Conservation (phyloP, 176 grass and related monocot species). For the Microstegium vimineum region DNA sequence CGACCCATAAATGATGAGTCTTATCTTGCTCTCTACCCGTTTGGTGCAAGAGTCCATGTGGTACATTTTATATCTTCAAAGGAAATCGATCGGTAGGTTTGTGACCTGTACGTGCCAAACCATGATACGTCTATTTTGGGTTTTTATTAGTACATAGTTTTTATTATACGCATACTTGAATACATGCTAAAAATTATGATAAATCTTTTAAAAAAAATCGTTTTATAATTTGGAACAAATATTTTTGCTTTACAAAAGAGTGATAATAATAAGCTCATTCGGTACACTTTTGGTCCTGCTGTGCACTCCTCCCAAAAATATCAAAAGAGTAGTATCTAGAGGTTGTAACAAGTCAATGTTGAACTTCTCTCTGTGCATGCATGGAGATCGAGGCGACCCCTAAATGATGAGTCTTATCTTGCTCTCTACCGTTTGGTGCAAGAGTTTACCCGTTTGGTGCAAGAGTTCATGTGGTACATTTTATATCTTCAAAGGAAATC, state of each 20-base stretch:
- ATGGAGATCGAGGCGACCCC: background rate
- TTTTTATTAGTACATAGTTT: too few relatives aligned
- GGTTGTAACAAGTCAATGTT: background rate
- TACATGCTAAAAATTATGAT: too few relatives aligned
- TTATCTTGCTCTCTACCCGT: background rate
- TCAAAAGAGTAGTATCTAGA: too few relatives aligned
- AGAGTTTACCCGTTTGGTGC: too few relatives aligned
- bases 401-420: background rate
- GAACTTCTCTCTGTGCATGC: background rate
- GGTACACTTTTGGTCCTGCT: too few relatives aligned
- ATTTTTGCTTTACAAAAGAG: too few relatives aligned
- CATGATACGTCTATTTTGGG: too few relatives aligned
- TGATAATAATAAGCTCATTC: too few relatives aligned
- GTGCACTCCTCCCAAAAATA: too few relatives aligned
- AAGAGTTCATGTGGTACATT: background rate
- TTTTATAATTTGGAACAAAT: too few relatives aligned
- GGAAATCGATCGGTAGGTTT: background rate
- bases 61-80: background rate
- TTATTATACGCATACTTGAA: too few relatives aligned
- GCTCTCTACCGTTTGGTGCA: background rate
- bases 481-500: background rate
- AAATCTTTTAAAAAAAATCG: too few relatives aligned
- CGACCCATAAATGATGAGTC: background rate
- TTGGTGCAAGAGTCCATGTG: background rate
- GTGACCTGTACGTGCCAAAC: background rate